phyloP scores from a whole-genome alignment of 768 basidiomycete species.

The Tylopilus sp. region DNA sequence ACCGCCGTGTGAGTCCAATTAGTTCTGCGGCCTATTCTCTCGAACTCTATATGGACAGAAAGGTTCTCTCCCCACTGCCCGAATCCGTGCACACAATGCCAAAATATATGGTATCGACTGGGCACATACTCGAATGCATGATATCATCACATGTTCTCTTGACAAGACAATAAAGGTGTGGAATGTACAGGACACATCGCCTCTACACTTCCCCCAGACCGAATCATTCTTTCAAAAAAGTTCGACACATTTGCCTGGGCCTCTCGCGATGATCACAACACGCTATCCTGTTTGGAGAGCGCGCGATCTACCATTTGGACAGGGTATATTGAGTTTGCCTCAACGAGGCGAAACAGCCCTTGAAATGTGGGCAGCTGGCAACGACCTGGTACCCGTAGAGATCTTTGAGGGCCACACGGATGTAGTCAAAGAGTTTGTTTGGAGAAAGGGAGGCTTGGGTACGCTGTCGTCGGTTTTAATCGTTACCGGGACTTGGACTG shows the following conservation, averaged over 20 bases:
- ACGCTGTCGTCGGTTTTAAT: neutral
- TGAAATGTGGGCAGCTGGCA: conserved; percentile 67
- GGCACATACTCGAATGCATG: conserved; percentile 69
- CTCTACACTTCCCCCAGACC: conserved; percentile 13
- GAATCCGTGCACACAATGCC: conserved; percentile 77
- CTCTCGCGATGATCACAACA: conserved; percentile 59
- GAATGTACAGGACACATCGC: conserved; percentile 37
- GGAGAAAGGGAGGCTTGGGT: conserved; percentile 72
- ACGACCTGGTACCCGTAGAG: conserved; percentile 48
- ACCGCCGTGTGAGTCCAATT: conserved; percentile 65
- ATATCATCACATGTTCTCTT: conserved; percentile 91
- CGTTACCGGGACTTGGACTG: neutral
- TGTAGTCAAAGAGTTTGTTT: conserved; percentile 97
- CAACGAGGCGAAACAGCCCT: conserved; percentile 83
- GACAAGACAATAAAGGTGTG: conserved; percentile 93
- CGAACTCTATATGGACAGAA: conserved; percentile 47
- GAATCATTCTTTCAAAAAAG: conserved; percentile 9
- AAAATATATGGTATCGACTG: conserved; percentile 99
- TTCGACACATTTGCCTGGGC: conserved; percentile 26
- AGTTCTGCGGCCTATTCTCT: neutral
- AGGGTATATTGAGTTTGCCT: conserved; percentile 81
- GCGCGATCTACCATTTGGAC: conserved; percentile 86
- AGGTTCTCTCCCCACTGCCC: conserved; percentile 77
- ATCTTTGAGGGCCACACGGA: conserved; percentile 86
- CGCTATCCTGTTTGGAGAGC: conserved; percentile 94